Evolutionary conservation across 129 eudicot genomes (phyloP).

Genomic region (Escallonia rubra): DNA sequence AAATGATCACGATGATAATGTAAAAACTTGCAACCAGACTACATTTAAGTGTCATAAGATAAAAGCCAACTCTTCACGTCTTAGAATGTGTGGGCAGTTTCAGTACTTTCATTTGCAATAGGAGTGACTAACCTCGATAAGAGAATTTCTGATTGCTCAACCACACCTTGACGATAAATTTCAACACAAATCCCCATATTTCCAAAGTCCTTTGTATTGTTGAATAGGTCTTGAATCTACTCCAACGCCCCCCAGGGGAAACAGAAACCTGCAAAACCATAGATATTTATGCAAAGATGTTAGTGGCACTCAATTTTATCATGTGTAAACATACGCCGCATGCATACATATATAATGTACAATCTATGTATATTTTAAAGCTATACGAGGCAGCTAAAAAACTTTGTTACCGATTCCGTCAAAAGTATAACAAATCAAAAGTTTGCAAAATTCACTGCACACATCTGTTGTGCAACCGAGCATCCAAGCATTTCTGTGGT

Average conservation of each 20-base stretch:
- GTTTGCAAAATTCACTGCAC: no score
- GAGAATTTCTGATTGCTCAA: slow-evolving; percentile 87
- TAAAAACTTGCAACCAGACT: neutral
- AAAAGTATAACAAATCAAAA: no score
- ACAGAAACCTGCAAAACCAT: slow-evolving; percentile 71
- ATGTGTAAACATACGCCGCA: neutral
- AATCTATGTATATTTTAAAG: neutral
- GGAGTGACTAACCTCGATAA: slow-evolving; percentile 61
- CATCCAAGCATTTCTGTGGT: no score
- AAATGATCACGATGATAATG: neutral
- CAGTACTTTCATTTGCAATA: neutral
- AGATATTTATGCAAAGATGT: neutral
- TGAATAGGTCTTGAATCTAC: slow-evolving; percentile 90
- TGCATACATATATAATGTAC: neutral
- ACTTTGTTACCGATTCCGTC: no score
- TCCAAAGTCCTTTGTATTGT: slow-evolving; percentile 96
- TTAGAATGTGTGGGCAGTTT: neutral
- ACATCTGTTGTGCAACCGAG: no score
- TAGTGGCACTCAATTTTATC: neutral
- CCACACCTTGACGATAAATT: slow-evolving; percentile 76
- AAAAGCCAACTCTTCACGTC: slow-evolving; percentile 1
- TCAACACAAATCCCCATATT: slow-evolving; percentile 90
- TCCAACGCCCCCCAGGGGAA: slow-evolving; percentile 98
- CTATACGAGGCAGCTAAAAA: no score
- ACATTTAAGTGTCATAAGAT: neutral